These are phyloP conservation scores for Fraxinus anomala DNA, from an alignment of 257 asterid genomes.

Conservation along the genomic window DNA sequence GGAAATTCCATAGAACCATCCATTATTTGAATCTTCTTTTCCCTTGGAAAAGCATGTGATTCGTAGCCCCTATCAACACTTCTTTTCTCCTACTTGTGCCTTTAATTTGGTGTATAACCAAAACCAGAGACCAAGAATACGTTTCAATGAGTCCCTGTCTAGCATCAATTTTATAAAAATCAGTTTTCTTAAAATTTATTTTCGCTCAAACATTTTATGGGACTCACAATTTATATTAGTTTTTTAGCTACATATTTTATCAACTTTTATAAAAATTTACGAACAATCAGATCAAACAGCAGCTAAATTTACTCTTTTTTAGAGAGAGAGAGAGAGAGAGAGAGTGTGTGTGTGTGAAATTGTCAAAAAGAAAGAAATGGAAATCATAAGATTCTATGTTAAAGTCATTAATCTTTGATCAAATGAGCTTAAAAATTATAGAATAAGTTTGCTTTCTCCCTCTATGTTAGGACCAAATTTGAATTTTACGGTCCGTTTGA, in stretches of 20 bases:
- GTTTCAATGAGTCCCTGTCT: neutral
- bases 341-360: neutral
- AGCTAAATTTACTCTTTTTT: too few relatives aligned
- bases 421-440: constrained; percentile 3
- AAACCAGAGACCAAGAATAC: constrained; percentile 25
- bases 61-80: neutral
- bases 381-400: constrained; percentile 26
- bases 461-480: too few relatives aligned
- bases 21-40: constrained; percentile 4
- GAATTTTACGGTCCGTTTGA: too few relatives aligned
- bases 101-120: neutral
- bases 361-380: constrained; percentile 43
- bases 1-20: neutral
- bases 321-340: neutral
- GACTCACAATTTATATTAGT: too few relatives aligned
- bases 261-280: too few relatives aligned
- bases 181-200: too few relatives aligned
- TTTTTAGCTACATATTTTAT: too few relatives aligned
- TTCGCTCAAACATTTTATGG: too few relatives aligned
- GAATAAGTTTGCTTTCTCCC: constrained; percentile 27
- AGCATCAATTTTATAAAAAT: too few relatives aligned
- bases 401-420: constrained; percentile 34
- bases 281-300: too few relatives aligned
- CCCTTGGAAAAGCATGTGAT: neutral
- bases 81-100: neutral